Base-by-base conservation (phyloP, 2,329 filamentous ascomycete species). In the Alternaria consortialis region DNA sequence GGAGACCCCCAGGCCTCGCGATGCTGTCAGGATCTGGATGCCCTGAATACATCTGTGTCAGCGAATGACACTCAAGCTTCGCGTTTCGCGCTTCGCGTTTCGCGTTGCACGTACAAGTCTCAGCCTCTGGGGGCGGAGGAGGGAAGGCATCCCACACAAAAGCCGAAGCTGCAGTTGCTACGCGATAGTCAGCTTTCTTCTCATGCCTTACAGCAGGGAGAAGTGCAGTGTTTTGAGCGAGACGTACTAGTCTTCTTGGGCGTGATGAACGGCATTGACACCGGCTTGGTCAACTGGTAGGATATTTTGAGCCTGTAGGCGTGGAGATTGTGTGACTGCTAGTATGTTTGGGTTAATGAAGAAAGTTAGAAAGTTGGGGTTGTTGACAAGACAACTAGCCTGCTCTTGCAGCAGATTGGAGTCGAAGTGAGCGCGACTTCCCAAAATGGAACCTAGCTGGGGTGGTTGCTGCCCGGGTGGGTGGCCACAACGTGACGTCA, bases 61-160 rank as follows among this genome's bases (percentile, higher is more conserved):
- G 51, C 12, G 27, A 4, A 8, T 43, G 29, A 7, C 11, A 17
- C 23, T 2, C 17, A n/a, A 8, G 13, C 5, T 27, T 31, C 1
- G 5, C 12, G 11, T 1, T 17, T n/a, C 20, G 20, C 20, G 20
- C 2, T 20, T 20, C 20, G 20, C 20, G 20, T 20, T 20, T 20
- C 20, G 20, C 20, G 20, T 2, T 20, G 2, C 20, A 12, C 65
- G n/a, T 44, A 52, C 66, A 68, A 8, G 37, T n/a, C 31, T 56
- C 57, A 1, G 55, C 46, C 15, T 63, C 63, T 1, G 62, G 62
- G 9, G 60, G 51, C 1, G 62, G 60, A 1, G 51, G 43, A 1
- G 68, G 54, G n/a, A 71, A 69, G 0, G 32, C 15, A 7, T 62
- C 54, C 64, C 59, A 68, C 0, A 56, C 55, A 4, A 59, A 11